Conservation (phyloP, 306 rosid genomes). For the Oxytropis ochrocephala region DNA sequence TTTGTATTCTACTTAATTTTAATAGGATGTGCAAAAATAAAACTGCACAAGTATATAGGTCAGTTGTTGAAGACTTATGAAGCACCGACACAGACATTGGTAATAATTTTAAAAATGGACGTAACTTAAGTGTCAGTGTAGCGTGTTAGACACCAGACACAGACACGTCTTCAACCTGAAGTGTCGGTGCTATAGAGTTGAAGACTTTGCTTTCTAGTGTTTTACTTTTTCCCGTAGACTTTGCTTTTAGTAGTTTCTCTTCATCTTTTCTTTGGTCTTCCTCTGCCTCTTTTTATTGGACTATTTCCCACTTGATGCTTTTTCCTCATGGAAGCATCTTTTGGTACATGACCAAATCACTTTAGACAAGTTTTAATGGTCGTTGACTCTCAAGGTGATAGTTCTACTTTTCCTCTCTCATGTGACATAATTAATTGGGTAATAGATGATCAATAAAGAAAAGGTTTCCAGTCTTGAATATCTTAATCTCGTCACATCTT, state of each 20-base stretch:
- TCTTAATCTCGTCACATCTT: neutral
- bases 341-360: neutral
- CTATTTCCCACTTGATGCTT: neutral
- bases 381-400: neutral
- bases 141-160: no score
- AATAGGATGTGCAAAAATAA: neutral
- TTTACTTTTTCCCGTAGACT: no score
- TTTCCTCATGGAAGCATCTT: neutral
- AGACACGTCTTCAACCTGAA: no score
- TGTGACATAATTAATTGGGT: neutral
- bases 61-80: no score
- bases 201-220: no score
- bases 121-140: no score
- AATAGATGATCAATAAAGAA: neutral
- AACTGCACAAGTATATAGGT: no score
- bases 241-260: neutral
- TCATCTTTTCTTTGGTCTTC: neutral
- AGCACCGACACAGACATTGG: no score
- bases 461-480: neutral
- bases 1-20: neutral
- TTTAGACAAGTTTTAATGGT: neutral
- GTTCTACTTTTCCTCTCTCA: neutral
- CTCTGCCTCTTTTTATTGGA: neutral
- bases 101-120: no score
- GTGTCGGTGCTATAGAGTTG: no score